Base-by-base conservation (phyloP, 2,329 filamentous ascomycete genomes). In the Epichloe amarillans region DNA sequence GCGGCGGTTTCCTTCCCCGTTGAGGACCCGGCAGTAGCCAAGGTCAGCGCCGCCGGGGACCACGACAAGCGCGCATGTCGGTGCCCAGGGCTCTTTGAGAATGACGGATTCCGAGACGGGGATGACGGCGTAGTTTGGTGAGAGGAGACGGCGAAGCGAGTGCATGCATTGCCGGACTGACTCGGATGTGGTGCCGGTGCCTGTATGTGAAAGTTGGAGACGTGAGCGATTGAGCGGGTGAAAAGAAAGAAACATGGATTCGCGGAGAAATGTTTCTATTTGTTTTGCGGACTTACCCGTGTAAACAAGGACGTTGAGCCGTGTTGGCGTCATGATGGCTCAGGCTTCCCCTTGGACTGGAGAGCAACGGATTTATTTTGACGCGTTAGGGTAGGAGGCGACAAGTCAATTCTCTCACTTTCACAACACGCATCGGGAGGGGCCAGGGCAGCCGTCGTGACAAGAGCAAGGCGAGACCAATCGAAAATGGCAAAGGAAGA, bases 21-120 rank as follows among this genome's bases (percentile, higher is more conserved):
- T 93, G 55, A 98, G 76, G 2, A 81, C 82, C 30, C 86, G 82
- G 66, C 90, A 95, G 67, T 96, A 98, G 47, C 86, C 88, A 48
- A 94, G 74, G 63, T 98, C 93, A n/a, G 88, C 91, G 35, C 93
- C 93, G 21, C 93, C 93, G 1, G 93, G 93, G 49, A 98, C 81
- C 2, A 97, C 90, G 6, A 98, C 77, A 10, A 97, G 76, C 0
- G 89, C 88, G 64, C 91, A 97, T 2, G 88, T 85, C 3, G 84
- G 72, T 1, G 82, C 77, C 93, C 93, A 98, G 12, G 93, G 93
- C 65, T 98, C 93, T 57, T 90, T 89, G 61, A 95, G 74, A 52
- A 98, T 73, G 56, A 85, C 81, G 6, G 83, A 75, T 52, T 89
- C 84, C 30, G 79, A 84, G 55, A 97, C 78, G 50, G 89, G 84